Conservation (phyloP, 2,329 filamentous ascomycete genomes). For the Clarireedia paspali region DNA sequence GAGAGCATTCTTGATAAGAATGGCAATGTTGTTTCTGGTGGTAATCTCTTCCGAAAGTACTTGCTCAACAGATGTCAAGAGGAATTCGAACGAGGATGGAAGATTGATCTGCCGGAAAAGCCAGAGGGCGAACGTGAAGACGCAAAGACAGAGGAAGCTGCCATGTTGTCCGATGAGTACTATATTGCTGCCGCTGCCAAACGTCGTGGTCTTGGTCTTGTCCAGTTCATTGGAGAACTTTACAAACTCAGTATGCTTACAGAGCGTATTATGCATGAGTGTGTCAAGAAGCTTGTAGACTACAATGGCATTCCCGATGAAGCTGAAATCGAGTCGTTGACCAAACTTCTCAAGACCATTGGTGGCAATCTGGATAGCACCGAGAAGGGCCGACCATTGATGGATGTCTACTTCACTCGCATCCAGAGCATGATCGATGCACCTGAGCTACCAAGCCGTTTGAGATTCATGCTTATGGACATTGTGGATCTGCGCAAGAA, state of each 20-base stretch:
- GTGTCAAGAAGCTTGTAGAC: conserved; percentile 93
- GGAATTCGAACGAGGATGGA: conserved; percentile 98
- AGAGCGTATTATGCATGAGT: conserved; percentile 99
- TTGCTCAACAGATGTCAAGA: conserved; percentile 97
- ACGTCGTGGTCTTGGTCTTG: conserved; percentile 91
- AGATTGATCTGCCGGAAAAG: conserved; percentile 72
- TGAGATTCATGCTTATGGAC: conserved; percentile 96
- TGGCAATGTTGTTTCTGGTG: conserved; percentile 81
- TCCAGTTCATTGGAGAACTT: conserved; percentile 98
- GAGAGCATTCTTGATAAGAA: conserved; percentile 90
- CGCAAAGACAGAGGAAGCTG: conserved; percentile 60
- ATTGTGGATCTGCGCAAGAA: conserved; percentile 73
- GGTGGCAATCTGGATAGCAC: conserved; percentile 77
- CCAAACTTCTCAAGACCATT: conserved; percentile 85
- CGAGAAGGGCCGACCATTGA: conserved; percentile 77
- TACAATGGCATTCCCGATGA: conserved; percentile 91
- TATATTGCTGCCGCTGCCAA: conserved; percentile 91
- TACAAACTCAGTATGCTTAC: conserved; percentile 99
- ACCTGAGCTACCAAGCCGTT: conserved; percentile 74
- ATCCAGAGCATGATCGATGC: conserved; percentile 77
- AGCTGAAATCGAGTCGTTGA: conserved; percentile 91
- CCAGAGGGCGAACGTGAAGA: conserved; percentile 56
- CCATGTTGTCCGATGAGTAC: conserved; percentile 91
- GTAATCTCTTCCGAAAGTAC: conserved; percentile 96
- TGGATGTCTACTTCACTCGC: conserved; percentile 89